phyloP scores from a whole-genome alignment of 495 filamentous ascomycete genomes.

The Podospora sp. region DNA sequence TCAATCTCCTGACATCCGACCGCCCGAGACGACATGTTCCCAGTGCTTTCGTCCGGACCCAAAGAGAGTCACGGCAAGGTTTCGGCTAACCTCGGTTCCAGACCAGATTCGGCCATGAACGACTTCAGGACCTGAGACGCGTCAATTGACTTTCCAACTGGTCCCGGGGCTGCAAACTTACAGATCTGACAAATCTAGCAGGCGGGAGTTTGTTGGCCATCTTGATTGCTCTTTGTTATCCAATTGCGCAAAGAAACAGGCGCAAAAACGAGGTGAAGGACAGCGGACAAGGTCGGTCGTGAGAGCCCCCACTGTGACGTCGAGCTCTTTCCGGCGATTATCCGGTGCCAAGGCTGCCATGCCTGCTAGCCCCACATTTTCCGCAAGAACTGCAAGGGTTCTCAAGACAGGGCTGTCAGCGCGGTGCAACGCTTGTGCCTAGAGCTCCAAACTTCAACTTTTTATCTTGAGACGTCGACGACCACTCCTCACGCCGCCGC shows the following conservation, averaged over 20 bases:
- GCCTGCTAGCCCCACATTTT: background rate
- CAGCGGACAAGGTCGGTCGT: background rate
- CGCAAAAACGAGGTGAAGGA: background rate
- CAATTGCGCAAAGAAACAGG: background rate
- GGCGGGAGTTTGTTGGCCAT: slow-evolving; percentile 39
- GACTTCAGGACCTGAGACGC: slow-evolving; percentile 70
- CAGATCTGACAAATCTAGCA: slow-evolving; percentile 44
- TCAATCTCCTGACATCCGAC: no score
- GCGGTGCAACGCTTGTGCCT: slow-evolving; percentile 2
- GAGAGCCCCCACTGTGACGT: slow-evolving; percentile 29
- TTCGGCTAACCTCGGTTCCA: slow-evolving; percentile 76
- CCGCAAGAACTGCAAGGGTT: background rate
- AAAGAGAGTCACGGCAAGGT: slow-evolving; percentile 17
- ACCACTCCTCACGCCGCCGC: background rate
- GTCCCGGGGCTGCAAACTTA: slow-evolving; percentile 25
- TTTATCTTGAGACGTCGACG: background rate
- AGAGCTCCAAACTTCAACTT: slow-evolving; percentile 12
- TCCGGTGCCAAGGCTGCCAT: background rate
- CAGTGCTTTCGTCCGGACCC: background rate
- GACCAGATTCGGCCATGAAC: slow-evolving; percentile 79
- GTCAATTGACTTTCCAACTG: background rate
- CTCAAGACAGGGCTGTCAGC: background rate
- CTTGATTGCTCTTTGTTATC: background rate
- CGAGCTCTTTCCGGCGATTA: background rate
- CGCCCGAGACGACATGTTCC: no score